phyloP scores from a whole-genome alignment of 2,329 filamentous ascomycete genomes.

The Xylogone sp. region DNA sequence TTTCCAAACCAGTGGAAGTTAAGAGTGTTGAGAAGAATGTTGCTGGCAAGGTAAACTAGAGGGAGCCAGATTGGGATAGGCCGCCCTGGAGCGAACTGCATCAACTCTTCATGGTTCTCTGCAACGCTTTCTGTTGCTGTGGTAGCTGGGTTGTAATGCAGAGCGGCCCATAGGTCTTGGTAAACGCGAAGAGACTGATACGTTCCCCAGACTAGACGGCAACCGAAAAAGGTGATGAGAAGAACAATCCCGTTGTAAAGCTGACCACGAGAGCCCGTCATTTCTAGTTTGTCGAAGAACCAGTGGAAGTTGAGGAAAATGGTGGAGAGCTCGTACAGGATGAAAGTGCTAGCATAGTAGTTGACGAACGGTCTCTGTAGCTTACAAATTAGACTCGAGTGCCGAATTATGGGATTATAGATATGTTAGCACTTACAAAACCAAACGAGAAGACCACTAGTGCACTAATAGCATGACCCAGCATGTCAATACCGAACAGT shows the following conservation, averaged over 20 bases:
- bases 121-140: constrained; percentile 25
- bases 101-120: constrained; percentile 33
- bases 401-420: constrained; percentile 3
- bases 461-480: constrained; percentile 74
- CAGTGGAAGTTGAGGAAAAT: constrained; percentile 87
- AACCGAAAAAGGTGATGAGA: constrained; percentile 70
- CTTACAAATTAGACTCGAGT: constrained; percentile 1
- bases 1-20: constrained; percentile 86
- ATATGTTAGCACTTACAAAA: constrained; percentile 58
- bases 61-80: constrained; percentile 68
- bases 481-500: constrained; percentile 56
- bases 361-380: constrained; percentile 75
- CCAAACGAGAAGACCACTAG: constrained; percentile 72
- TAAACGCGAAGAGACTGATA: constrained; percentile 68
- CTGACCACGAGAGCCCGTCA: constrained; percentile 72
- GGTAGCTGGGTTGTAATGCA: constrained; percentile 40
- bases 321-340: constrained; percentile 82
- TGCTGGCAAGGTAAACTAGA: constrained; percentile 63
- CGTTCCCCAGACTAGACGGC: constrained; percentile 74
- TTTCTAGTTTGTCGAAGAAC: constrained; percentile 84
- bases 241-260: constrained; percentile 74
- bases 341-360: constrained; percentile 76
- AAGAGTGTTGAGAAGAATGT: constrained; percentile 68
- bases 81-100: constrained; percentile 48
- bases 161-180: constrained; percentile 61